Evolutionary conservation across 257 asterid species (phyloP).

Genomic region (Eustoma russellianum): DNA sequence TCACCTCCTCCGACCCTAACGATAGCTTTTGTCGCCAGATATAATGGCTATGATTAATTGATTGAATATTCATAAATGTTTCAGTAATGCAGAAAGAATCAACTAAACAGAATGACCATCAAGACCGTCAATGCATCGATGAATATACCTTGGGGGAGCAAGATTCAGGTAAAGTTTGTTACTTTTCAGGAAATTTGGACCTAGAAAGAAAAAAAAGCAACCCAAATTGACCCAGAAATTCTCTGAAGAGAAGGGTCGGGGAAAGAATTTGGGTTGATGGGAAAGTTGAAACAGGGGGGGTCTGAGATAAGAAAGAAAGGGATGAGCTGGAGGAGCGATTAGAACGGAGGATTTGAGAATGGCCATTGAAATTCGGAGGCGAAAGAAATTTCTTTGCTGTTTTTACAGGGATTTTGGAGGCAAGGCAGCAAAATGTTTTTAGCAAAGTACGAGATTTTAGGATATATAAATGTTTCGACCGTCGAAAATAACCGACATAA

Average conservation of each 20-base stretch:
- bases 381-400: conserved; percentile 2
- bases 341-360: conserved; percentile 13
- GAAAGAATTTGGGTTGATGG: conserved; percentile 1
- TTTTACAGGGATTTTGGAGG: conserved; percentile 3
- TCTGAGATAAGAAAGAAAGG: conserved; percentile 6
- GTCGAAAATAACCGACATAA: conserved; percentile 22
- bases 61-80: no score
- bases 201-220: conserved; percentile 2
- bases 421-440: not conserved
- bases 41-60: no score
- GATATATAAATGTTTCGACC: not conserved
- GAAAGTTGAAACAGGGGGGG: conserved; percentile 1
- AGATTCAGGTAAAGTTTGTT: not conserved
- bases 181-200: not conserved
- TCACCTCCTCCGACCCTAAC: no score
- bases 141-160: not conserved
- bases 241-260: conserved; percentile 3
- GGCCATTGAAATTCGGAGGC: conserved; percentile 23
- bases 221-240: conserved; percentile 2
- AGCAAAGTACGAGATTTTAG: not conserved
- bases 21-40: no score
- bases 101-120: no score
- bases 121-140: no score
- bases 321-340: conserved; percentile 13
- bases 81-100: no score